A percentile compares a stretch with the other conserved stretches of the same genome.
Evolutionary conservation across 2,329 filamentous ascomycete species (phyloP).

Genomic region (Exophiala sp.): DNA sequence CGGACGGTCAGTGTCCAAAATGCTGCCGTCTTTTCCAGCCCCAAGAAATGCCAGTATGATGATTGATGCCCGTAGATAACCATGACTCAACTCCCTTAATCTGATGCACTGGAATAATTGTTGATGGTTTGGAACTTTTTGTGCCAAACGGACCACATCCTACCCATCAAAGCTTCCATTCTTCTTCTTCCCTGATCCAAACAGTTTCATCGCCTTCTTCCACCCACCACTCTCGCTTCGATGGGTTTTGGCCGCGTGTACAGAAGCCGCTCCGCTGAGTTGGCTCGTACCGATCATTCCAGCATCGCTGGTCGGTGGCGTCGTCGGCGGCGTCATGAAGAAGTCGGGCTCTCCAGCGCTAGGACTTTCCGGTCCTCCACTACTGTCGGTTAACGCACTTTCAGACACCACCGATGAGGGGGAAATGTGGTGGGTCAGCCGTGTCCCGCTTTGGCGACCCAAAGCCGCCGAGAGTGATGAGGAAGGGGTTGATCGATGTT

Average conservation of each 20-base stretch:
- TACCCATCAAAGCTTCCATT: conserved; percentile 23
- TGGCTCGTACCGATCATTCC: conserved; percentile 22
- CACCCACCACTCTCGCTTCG: conserved; percentile 42
- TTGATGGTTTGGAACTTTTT: background rate
- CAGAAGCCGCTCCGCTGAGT: conserved; percentile 10
- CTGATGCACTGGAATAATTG: background rate
- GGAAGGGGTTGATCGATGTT: conserved; percentile 31
- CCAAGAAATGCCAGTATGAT: conserved; percentile 1
- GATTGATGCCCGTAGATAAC: background rate
- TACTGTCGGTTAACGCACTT: conserved; percentile 43
- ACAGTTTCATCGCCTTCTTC: conserved; percentile 49
- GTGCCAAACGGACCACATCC: background rate
- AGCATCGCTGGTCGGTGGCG: conserved; percentile 44
- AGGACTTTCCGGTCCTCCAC: conserved; percentile 39
- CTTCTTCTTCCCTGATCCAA: conserved; percentile 29
- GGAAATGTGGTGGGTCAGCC: conserved; percentile 32
- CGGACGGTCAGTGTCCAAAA: conserved; percentile 1
- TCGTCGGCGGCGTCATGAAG: conserved; percentile 48
- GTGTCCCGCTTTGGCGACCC: conserved; percentile 33
- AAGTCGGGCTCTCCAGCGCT: conserved; percentile 34
- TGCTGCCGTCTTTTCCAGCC: conserved; percentile 17
- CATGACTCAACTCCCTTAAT: background rate
- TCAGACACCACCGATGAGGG: conserved; percentile 37
- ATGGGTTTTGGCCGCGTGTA: conserved; percentile 38
- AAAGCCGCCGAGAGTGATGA: conserved; percentile 34